phyloP scores from a whole-genome alignment of 441 rosid genomes.

The Erodium trifolium region DNA sequence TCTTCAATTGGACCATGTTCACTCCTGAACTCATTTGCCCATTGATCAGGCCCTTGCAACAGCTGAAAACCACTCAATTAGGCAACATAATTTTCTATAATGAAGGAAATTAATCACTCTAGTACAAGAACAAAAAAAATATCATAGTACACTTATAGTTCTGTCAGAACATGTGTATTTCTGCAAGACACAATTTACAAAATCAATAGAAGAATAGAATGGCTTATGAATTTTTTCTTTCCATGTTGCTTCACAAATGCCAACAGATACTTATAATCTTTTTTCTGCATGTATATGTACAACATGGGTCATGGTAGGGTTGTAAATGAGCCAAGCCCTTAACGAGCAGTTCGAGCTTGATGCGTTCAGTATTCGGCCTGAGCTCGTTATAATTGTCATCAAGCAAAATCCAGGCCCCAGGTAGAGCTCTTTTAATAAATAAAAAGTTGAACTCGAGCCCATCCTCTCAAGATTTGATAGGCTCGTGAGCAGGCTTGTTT shows the following conservation, averaged over 20 bases:
- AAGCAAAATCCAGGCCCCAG: too few species aligned
- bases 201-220: background rate
- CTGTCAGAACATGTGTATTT: background rate
- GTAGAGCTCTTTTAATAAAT: too few species aligned
- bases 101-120: constrained; percentile 11
- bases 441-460: too few species aligned
- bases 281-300: background rate
- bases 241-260: constrained; percentile 6
- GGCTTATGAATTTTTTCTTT: background rate
- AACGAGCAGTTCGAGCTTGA: too few species aligned
- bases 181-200: background rate
- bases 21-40: constrained; percentile 77
- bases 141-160: background rate
- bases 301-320: background rate
- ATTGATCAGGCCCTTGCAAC: constrained; percentile 59
- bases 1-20: constrained; percentile 56
- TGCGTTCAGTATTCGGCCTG: too few species aligned
- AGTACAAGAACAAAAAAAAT: background rate
- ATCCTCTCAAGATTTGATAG: too few species aligned
- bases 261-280: background rate
- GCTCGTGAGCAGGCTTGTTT: too few species aligned
- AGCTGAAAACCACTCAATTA: constrained; percentile 32
- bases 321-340: too few species aligned
- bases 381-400: too few species aligned
- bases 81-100: constrained; percentile 13